Conservation (phyloP, 208 protist species). For the Trypanosoma congolense region DNA sequence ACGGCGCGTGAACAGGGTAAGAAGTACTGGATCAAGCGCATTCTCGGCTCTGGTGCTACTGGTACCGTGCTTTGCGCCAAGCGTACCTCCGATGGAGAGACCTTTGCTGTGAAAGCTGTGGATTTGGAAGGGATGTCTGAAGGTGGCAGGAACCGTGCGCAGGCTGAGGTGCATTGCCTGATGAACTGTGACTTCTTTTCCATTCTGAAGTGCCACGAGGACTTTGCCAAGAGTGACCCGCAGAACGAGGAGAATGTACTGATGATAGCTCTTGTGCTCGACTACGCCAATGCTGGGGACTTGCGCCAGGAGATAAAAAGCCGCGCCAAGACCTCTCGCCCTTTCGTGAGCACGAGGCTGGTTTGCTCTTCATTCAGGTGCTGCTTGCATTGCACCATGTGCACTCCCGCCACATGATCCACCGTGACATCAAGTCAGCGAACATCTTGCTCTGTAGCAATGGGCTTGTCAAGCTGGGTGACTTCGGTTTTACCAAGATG, state of each 20-base stretch:
- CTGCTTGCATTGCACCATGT: constrained; percentile 77
- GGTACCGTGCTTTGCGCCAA: constrained; percentile 10
- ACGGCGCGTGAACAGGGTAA: constrained; percentile 46
- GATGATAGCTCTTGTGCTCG: constrained; percentile 74
- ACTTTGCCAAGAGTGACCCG: constrained; percentile 51
- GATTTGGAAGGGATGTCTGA: constrained; percentile 76
- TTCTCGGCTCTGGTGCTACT: constrained; percentile 47
- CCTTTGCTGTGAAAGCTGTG: constrained; percentile 65
- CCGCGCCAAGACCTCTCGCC: constrained; percentile 23
- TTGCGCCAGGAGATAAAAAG: constrained; percentile 72
- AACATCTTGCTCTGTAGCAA: constrained; percentile 75
- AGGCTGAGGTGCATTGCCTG: constrained; percentile 66
- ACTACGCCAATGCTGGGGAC: constrained; percentile 85
- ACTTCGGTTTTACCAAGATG: constrained; percentile 77
- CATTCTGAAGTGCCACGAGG: constrained; percentile 79
- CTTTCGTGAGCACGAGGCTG: constrained; percentile 70
- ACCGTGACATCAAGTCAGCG: constrained; percentile 83
- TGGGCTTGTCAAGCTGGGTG: constrained; percentile 73
- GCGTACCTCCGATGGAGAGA: constrained; percentile 42
- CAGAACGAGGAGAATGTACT: constrained; percentile 42
- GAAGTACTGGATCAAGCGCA: constrained; percentile 78
- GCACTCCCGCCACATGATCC: constrained; percentile 80
- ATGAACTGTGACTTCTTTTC: constrained; percentile 74
- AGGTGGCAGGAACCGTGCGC: constrained; percentile 56
- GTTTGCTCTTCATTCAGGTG: constrained; percentile 70